These are phyloP conservation scores for Rhodomyrtus psidioides DNA, from an alignment of 441 rosid species.

Conservation along the genomic window DNA sequence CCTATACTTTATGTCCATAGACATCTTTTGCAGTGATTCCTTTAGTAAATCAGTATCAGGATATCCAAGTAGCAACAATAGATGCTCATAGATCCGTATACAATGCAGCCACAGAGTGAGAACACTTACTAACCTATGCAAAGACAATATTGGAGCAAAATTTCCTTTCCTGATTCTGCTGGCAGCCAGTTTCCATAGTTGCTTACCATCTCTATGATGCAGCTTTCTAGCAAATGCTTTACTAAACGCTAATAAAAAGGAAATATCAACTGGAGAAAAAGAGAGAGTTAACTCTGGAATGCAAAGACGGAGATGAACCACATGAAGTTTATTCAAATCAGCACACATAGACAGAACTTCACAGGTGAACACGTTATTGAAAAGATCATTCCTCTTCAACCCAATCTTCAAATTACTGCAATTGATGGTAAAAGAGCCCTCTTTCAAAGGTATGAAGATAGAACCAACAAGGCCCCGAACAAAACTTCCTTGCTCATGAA, in stretches of 20 bases:
- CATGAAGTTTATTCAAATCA: constrained; percentile 46
- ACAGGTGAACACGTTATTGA: constrained; percentile 20
- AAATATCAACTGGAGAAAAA: constrained; percentile 53
- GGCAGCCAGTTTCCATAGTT: constrained; percentile 81
- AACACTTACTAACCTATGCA: constrained; percentile 42
- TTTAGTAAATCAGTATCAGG: constrained; percentile 33
- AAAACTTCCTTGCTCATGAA: constrained; percentile 41
- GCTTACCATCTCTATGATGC: constrained; percentile 54
- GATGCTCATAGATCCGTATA: constrained; percentile 52
- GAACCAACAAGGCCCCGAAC: constrained; percentile 44
- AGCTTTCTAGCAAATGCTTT: constrained; percentile 35
- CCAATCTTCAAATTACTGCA: constrained; percentile 44
- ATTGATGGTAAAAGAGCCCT: constrained; percentile 37
- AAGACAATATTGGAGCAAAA: constrained; percentile 52
- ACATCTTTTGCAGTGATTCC: constrained; percentile 38
- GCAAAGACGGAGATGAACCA: constrained; percentile 35
- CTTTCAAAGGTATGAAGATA: constrained; percentile 39
- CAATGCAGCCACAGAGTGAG: constrained; percentile 68
- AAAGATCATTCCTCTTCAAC: constrained; percentile 43
- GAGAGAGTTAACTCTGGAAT: constrained; percentile 42
- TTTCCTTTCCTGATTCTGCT: constrained; percentile 41
- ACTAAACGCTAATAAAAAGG: constrained; percentile 33
- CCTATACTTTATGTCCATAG: constrained; percentile 28
- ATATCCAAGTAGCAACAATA: constrained; percentile 49
- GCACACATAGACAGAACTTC: constrained; percentile 26